phyloP scores from a whole-genome alignment of 441 rosid genomes.

The Eugenia klotzschiana region DNA sequence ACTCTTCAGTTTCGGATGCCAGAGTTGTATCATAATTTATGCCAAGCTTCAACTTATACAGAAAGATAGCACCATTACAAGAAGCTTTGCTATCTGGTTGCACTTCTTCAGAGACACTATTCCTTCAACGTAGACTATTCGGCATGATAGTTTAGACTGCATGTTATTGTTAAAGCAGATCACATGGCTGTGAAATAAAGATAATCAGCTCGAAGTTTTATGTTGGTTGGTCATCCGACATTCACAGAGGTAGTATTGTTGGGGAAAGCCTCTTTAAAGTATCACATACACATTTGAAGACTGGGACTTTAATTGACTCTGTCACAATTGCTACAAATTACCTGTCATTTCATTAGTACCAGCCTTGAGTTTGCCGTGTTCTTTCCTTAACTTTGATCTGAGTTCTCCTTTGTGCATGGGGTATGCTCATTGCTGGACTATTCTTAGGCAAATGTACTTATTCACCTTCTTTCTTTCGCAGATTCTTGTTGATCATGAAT shows the following conservation, averaged over 20 bases:
- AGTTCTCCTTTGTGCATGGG: not conserved
- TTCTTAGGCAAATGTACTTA: not conserved
- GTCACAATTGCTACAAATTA: not conserved
- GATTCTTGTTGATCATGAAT: slow-evolving; percentile 32
- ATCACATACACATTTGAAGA: not conserved
- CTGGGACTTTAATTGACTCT: not conserved
- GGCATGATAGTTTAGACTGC: not conserved
- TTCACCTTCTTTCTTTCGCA: slow-evolving; percentile 1
- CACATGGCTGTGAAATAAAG: not conserved
- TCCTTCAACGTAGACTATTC: not conserved
- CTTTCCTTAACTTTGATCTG: not conserved
- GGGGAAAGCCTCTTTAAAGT: not conserved
- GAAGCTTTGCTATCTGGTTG: not conserved
- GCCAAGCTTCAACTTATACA: not conserved
- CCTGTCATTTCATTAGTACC: not conserved
- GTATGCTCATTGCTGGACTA: not conserved
- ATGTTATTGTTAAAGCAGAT: not conserved
- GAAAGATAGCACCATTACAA: not conserved
- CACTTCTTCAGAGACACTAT: not conserved
- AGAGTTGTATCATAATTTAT: not conserved
- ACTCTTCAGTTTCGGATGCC: not conserved
- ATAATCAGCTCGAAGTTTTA: not conserved
- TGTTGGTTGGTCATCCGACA: not conserved
- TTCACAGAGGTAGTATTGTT: not conserved
- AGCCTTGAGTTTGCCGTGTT: not conserved